Base-by-base conservation (phyloP, 2,329 filamentous ascomycete species). In the Rutstroemia sp. region DNA sequence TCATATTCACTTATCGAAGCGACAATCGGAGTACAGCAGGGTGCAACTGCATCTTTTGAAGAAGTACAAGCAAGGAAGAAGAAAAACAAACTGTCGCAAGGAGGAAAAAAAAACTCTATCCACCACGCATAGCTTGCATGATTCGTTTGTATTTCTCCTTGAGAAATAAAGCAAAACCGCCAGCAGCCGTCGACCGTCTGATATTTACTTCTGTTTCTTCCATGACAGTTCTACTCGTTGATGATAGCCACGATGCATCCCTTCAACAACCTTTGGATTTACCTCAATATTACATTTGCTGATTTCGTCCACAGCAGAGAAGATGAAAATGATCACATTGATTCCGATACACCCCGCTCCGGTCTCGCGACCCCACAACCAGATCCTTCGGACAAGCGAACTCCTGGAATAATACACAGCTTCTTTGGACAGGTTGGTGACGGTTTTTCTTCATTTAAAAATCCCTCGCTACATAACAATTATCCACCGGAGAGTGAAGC, bases 351-450 rank as follows among this genome's bases (percentile, higher is more conserved):
- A 54, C 94, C 91, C 67, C 88, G 91, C 68, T 95, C 92, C 65
- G 91, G 92, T 69, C 83, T 95, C 72, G 88, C 90, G 64, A 99
- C 94, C 61, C 94, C 94, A 65, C 88, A 92, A 69, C 94, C 94
- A 64, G 92, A 97, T 75, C 86, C 88, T 62, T 86, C 88, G 69
- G 94, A 99, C 77, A 96, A 96, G 77, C 88, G 94, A 75, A 80
- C 95, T 71, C 94, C 94, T 65, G 89, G 91, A 72, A 95, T 97
- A 77, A 87, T 94, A 81, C 83, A 85, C 73, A 95, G 87, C 79
- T 96, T 94, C 80, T 96, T 97, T 82, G 88, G 87, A 78, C 94
- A 99, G 92, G 94, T 99, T 95, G 86, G 94, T 96, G 82, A 82
- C 80, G 83, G 82, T 78, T 83, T 85, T 84, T 80, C 81, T 80